Evolutionary conservation across 176 grass and related monocot species (phyloP).

Genomic region (barley (Hordeum vulgare)): DNA sequence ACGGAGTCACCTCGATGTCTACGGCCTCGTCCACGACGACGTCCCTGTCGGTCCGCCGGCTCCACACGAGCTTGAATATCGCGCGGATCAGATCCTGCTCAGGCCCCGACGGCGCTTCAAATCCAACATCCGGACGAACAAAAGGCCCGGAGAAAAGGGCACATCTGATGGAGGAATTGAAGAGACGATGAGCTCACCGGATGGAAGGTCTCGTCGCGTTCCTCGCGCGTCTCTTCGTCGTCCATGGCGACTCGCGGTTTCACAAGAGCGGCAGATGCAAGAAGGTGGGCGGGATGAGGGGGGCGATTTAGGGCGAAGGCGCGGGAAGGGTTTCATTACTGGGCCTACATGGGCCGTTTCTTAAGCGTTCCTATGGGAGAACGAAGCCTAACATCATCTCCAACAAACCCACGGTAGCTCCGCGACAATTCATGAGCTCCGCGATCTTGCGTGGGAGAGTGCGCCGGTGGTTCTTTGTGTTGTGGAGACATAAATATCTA

Average conservation of each 20-base stretch:
- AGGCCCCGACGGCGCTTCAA: neutral
- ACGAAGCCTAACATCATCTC: no score
- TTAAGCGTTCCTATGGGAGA: no score
- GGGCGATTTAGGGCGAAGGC: neutral
- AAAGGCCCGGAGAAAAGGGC: neutral
- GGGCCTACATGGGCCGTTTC: neutral
- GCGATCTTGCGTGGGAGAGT: no score
- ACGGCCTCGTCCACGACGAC: conserved; percentile 9
- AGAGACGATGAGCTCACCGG: conserved; percentile 13
- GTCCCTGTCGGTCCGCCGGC: conserved; percentile 24
- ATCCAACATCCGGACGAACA: neutral
- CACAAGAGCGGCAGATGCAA: neutral
- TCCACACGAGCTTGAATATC: conserved; percentile 91
- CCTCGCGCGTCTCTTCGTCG: neutral
- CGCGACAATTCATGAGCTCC: no score
- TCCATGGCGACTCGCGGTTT: conserved; percentile 14
- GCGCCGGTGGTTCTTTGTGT: no score
- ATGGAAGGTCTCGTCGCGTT: conserved; percentile 30
- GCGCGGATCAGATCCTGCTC: conserved; percentile 63
- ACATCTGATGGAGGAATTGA: neutral
- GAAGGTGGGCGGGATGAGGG: neutral
- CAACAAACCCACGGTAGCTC: no score
- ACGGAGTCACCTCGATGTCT: conserved; percentile 42
- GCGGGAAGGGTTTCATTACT: neutral
- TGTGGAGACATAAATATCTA: no score